Evolutionary conservation across 2,329 filamentous ascomycete species (phyloP).

Genomic region (Trichophyton verrucosum): DNA sequence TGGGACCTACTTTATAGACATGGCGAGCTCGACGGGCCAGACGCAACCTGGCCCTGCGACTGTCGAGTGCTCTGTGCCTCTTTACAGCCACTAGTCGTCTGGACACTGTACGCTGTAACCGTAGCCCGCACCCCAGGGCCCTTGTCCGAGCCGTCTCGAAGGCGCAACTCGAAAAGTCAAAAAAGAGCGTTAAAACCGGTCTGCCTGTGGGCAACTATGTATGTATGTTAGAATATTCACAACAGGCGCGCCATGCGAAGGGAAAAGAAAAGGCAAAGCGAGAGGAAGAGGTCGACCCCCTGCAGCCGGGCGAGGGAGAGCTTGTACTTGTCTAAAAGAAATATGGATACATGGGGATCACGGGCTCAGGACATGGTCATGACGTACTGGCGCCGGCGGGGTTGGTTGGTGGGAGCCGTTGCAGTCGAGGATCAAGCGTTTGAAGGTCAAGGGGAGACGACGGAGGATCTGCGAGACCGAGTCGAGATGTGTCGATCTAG

Average conservation of each 20-base stretch:
- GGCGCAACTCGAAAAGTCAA: neutral
- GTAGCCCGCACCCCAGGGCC: neutral
- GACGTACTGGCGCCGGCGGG: neutral
- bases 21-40: neutral
- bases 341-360: neutral
- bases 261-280: neutral
- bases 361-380: neutral
- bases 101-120: neutral
- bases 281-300: neutral
- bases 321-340: neutral
- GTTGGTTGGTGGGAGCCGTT: neutral
- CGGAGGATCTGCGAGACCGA: too few species aligned
- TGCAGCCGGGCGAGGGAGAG: neutral
- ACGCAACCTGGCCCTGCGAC: neutral
- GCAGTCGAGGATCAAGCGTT: too few species aligned
- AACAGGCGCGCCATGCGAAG: slow-evolving; percentile 1
- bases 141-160: too few species aligned
- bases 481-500: too few species aligned
- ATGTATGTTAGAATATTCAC: neutral
- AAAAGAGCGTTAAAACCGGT: neutral
- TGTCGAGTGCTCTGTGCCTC: neutral
- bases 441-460: too few species aligned
- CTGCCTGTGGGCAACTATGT: too few species aligned
- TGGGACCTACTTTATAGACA: slow-evolving; percentile 1
- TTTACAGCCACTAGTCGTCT: neutral